phyloP scores from a whole-genome alignment of 331 rosid species.

The Malus hybrid region DNA sequence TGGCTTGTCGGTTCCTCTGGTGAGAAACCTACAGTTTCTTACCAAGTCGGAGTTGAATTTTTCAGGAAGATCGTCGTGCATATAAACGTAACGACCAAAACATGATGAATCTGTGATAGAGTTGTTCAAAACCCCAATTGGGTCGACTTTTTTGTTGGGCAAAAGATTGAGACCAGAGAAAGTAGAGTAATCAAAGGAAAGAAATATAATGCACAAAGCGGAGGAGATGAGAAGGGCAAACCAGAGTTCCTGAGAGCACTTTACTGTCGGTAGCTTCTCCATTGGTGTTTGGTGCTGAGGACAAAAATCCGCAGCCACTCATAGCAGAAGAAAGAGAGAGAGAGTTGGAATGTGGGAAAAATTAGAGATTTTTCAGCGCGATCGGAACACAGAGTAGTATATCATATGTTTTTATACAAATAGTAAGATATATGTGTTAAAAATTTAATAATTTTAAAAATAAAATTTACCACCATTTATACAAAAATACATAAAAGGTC shows the following conservation, averaged over 20 bases:
- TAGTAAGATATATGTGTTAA: fast-evolving
- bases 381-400: fast-evolving
- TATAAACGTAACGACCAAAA: slow-evolving; percentile 47
- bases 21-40: slow-evolving; percentile 43
- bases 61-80: slow-evolving; percentile 48
- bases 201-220: slow-evolving; percentile 26
- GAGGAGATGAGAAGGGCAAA: slow-evolving; percentile 31
- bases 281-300: not conserved
- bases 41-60: slow-evolving; percentile 51
- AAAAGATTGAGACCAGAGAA: slow-evolving; percentile 16
- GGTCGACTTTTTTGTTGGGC: slow-evolving; percentile 1
- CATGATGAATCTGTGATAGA: slow-evolving; percentile 44
- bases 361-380: fast-evolving
- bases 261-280: slow-evolving; percentile 28
- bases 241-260: slow-evolving; percentile 31
- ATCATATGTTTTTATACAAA: fast-evolving
- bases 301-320: not conserved
- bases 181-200: slow-evolving; percentile 42
- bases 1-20: slow-evolving; percentile 51
- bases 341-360: not conserved
- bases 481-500: too few species aligned
- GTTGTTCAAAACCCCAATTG: not conserved
- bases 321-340: not conserved
- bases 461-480: too few species aligned
- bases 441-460: fast-evolving